These are phyloP conservation scores for Vitis cinerea DNA, from an alignment of 164 flowering plant species.

Conservation along the genomic window DNA sequence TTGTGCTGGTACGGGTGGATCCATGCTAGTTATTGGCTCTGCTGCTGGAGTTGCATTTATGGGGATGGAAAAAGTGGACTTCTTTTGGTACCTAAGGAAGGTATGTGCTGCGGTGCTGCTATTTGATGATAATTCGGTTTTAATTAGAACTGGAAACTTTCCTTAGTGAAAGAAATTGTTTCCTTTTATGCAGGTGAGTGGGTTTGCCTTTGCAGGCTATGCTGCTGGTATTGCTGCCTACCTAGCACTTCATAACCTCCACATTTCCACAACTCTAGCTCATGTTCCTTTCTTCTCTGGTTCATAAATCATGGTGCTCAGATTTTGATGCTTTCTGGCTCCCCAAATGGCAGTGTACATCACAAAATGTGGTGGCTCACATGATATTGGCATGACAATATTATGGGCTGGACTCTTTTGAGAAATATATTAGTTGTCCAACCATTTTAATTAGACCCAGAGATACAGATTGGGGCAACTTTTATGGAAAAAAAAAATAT, in stretches of 20 bases:
- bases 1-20: slow-evolving; percentile 98
- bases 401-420: no score
- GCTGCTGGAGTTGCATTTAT: slow-evolving; percentile 99
- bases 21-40: slow-evolving; percentile 93
- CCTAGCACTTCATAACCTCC: slow-evolving; percentile 63
- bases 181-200: slow-evolving; percentile 68
- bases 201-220: slow-evolving; percentile 96
- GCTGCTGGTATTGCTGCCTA: slow-evolving; percentile 90
- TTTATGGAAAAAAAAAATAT: no score
- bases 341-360: background rate
- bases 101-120: slow-evolving; percentile 32
- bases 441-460: no score
- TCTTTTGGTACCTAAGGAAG: slow-evolving; percentile 97
- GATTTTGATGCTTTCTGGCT: background rate
- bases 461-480: no score
- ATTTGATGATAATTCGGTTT: background rate
- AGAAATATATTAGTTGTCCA: no score
- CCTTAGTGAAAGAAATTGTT: background rate
- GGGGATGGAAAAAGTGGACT: slow-evolving; percentile 98
- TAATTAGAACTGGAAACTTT: background rate
- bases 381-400: background rate
- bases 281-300: slow-evolving; percentile 56
- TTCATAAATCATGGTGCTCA: slow-evolving; percentile 23
- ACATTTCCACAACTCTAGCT: slow-evolving; percentile 58
- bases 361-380: background rate